These are phyloP conservation scores for Rhododendron molle DNA, from an alignment of 148 eudicot genomes.

Conservation along the genomic window DNA sequence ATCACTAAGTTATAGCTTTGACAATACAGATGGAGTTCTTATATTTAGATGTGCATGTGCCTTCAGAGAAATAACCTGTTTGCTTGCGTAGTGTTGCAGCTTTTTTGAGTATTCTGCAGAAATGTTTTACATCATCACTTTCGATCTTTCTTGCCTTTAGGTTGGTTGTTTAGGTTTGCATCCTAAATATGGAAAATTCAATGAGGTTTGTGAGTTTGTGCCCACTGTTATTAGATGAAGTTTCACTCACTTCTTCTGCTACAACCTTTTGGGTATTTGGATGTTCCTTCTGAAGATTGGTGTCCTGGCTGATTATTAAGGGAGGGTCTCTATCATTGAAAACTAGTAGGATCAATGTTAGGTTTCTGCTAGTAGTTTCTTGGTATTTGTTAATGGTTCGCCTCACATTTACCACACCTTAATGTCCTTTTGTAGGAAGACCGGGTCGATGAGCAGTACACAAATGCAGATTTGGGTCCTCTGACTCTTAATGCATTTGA, in stretches of 20 bases:
- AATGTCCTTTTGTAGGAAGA: slow-evolving; percentile 50
- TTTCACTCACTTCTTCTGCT: not conserved
- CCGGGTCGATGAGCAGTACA: slow-evolving; percentile 33
- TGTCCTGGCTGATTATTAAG: not conserved
- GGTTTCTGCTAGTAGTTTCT: not conserved
- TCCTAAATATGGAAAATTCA: not conserved
- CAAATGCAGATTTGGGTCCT: slow-evolving; percentile 63
- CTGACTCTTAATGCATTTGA: slow-evolving; percentile 88
- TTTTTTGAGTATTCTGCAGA: not conserved
- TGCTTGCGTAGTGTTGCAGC: not conserved
- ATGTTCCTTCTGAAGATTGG: not conserved
- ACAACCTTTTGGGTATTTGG: not conserved
- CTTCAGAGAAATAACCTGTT: not conserved
- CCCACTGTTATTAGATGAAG: not conserved
- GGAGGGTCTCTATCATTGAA: not conserved
- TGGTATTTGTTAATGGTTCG: not conserved
- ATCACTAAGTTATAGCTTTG: not conserved
- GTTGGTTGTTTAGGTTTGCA: not conserved
- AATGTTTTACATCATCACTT: not conserved
- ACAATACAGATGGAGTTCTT: not conserved
- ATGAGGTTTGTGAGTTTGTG: not conserved
- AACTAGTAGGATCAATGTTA: not conserved
- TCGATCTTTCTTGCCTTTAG: not conserved
- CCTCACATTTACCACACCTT: not conserved
- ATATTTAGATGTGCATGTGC: not conserved